Base-by-base conservation (phyloP, 306 rosid genomes). In the Vigna hirtella region DNA sequence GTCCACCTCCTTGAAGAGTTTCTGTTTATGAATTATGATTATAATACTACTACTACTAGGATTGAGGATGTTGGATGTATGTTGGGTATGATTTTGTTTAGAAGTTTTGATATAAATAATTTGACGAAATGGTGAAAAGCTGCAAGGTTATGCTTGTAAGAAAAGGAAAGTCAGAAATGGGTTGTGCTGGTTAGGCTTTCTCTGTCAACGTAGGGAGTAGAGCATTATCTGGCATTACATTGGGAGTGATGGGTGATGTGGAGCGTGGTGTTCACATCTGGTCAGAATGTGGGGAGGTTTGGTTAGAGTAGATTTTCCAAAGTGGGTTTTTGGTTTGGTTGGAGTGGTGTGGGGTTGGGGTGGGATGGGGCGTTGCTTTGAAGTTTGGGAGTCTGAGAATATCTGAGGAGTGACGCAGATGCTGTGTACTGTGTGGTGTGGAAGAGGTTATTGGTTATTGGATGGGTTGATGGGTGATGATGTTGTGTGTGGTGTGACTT, bases 361-460 rank as follows among this genome's bases (percentile, higher is more conserved):
- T 4, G 16, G n/a, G 38, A 2, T 34, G 4, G 52, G 59, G 38
- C 1, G 15, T n/a, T 47, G 89, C 83, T 65, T 78, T 79, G 89
- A 69, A 83, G 83, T 85, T 72, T 80, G 89, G 52, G 82, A 74
- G 0, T 40, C 69, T 57, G 81, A 62, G 45, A 24, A 47, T 32
- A 26, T 57, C 73, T 82, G 71, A 8, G n/a, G 67, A 58, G 42
- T 20, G 22, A 20, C 22, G 22, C 22, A 20, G 22, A 13, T 58
- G 17, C 4, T 6, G 5, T 55, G 30, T 53, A 53, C 63, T 56
- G 59, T 53, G 59, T 16, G 57, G n/a, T 13, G n/a, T 43, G 48
- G 7, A 1, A 36, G 5, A 7, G 45, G 45, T 5, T 36, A 36
- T 40, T 40, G 45, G 47, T 5, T 36, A 36, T 40, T 40, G 45